Evolutionary conservation across 148 eudicot genomes (phyloP).

Genomic region (Arbutus unedo): DNA sequence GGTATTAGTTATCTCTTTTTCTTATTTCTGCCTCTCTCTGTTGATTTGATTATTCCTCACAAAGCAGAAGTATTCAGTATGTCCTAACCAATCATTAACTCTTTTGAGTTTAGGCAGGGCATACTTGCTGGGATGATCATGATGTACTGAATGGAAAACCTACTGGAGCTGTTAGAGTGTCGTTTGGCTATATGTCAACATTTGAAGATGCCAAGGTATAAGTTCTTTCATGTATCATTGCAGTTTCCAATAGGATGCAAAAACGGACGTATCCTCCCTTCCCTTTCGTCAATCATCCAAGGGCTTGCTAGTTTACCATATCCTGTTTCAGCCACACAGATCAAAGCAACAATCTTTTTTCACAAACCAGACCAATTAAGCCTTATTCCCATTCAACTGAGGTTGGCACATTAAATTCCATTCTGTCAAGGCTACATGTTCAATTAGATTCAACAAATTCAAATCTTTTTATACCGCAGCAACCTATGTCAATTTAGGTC

Average conservation of each 20-base stretch:
- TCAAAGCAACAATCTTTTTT: background rate
- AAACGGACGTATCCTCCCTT: background rate
- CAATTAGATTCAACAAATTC: background rate
- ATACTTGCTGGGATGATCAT: slow-evolving; percentile 92
- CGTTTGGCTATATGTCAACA: slow-evolving; percentile 96
- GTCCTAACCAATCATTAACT: slow-evolving; percentile 11
- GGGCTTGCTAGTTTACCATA: background rate
- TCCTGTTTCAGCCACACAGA: background rate
- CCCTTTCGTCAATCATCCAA: background rate
- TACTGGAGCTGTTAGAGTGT: slow-evolving; percentile 94
- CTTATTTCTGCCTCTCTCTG: slow-evolving; percentile 1
- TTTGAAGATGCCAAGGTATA: slow-evolving; percentile 92
- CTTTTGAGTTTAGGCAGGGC: slow-evolving; percentile 66
- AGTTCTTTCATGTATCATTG: background rate
- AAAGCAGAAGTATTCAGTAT: slow-evolving; percentile 11
- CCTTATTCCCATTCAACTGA: background rate
- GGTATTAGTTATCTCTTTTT: slow-evolving; percentile 42
- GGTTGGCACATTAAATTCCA: background rate
- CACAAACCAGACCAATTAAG: background rate
- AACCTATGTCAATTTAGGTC: slow-evolving; percentile 1
- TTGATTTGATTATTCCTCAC: slow-evolving; percentile 12
- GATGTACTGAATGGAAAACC: slow-evolving; percentile 90
- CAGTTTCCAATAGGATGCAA: slow-evolving; percentile 3
- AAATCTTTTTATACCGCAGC: background rate
- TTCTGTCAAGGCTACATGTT: background rate